These are phyloP conservation scores for Moniliella sp. DNA, from an alignment of 1,284 basidiomycete species.

Conservation along the genomic window DNA sequence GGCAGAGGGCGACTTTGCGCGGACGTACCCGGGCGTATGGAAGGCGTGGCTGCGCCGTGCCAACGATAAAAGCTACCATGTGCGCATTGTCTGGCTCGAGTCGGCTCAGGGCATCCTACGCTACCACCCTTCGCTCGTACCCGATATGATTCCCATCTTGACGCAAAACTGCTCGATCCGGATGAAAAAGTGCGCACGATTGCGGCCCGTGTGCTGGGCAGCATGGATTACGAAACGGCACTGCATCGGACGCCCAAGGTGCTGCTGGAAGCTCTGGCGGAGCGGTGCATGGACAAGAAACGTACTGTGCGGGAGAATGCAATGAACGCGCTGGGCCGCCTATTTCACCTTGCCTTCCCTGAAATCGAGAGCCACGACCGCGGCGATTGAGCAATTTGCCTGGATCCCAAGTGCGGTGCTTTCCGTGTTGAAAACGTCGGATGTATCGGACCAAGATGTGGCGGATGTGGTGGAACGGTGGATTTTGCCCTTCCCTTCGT, in stretches of 20 bases:
- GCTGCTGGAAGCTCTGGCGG: slow-evolving; percentile 48
- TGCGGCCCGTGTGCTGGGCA: slow-evolving; percentile 57
- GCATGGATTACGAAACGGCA: slow-evolving; percentile 71
- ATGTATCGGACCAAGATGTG: slow-evolving; percentile 36
- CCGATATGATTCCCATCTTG: slow-evolving; percentile 10
- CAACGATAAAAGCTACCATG: slow-evolving; percentile 51
- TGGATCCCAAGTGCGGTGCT: slow-evolving; percentile 71
- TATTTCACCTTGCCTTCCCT: slow-evolving; percentile 61
- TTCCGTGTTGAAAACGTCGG: slow-evolving; percentile 36
- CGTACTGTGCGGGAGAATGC: slow-evolving; percentile 61
- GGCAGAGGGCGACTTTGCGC: slow-evolving; percentile 42
- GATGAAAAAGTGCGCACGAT: slow-evolving; percentile 77
- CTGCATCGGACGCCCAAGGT: slow-evolving; percentile 54
- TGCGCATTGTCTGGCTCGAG: slow-evolving; percentile 60
- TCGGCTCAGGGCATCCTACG: slow-evolving; percentile 42
- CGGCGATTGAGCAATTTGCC: slow-evolving; percentile 61
- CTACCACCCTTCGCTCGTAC: slow-evolving; percentile 52
- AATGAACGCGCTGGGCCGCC: slow-evolving; percentile 50
- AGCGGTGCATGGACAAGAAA: slow-evolving; percentile 67
- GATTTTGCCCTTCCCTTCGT: slow-evolving; percentile 61
- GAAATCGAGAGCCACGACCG: slow-evolving; percentile 73
- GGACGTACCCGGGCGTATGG: slow-evolving; percentile 67
- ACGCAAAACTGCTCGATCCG: slow-evolving; percentile 42
- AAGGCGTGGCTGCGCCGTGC: slow-evolving; percentile 56
- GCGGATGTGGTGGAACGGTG: slow-evolving; percentile 44